Evolutionary conservation across 805 yeast species (phyloP).

Genomic region (Pichia gijzeniarum): DNA sequence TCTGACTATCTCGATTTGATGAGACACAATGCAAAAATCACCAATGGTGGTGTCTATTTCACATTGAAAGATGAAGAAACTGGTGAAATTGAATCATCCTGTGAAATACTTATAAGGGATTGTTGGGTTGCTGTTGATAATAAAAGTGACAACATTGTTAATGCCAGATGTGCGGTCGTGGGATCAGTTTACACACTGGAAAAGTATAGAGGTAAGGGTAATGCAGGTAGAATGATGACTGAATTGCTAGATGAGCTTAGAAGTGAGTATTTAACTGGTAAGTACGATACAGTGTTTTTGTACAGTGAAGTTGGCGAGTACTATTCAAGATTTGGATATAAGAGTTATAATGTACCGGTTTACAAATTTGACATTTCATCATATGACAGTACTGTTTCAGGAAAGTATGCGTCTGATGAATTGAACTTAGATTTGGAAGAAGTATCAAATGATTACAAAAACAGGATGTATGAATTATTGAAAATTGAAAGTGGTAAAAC

Average conservation of each 20-base stretch:
- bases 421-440: slow-evolving; percentile 1
- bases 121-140: slow-evolving; percentile 13
- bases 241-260: slow-evolving; percentile 24
- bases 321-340: slow-evolving; percentile 59
- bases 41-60: slow-evolving; percentile 17
- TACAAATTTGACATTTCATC: slow-evolving; percentile 2
- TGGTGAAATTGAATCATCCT: slow-evolving; percentile 12
- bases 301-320: slow-evolving; percentile 72
- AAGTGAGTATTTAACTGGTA: slow-evolving; percentile 19
- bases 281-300: slow-evolving; percentile 35
- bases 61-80: slow-evolving; percentile 19
- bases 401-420: background rate
- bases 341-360: slow-evolving; percentile 19
- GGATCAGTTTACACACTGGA: slow-evolving; percentile 56
- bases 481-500: background rate
- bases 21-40: background rate
- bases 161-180: slow-evolving; percentile 30
- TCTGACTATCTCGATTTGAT: background rate
- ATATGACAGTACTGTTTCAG: no score
- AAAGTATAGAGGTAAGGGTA: slow-evolving; percentile 47
- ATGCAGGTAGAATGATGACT: slow-evolving; percentile 44
- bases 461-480: background rate
- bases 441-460: slow-evolving; percentile 1
- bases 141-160: background rate
- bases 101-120: slow-evolving; percentile 27